Base-by-base conservation (phyloP, 352 stramenopile genomes). In the Phytopythium cucurbitacearum region DNA sequence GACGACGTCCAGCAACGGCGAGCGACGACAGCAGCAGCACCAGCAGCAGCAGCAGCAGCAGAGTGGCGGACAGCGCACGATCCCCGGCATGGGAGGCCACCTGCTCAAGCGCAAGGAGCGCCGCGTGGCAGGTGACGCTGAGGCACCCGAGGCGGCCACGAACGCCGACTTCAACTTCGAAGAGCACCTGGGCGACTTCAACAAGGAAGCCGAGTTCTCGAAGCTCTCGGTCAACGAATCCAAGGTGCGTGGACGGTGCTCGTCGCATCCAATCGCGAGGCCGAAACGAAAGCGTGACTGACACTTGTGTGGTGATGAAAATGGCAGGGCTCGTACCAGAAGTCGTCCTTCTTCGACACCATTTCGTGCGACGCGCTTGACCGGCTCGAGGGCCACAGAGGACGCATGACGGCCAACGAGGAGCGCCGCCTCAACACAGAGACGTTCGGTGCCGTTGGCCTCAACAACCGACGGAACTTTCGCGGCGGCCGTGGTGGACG, bases 331-430 rank as follows among this genome's bases (percentile, higher is more conserved):
- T 85, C 76, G 50, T 95, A 96, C 65, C 83, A 94, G 56, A 95
- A 96, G 49, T 89, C 78, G 35, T 93, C 80, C 28, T 96, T 96
- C 69, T 96, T 96, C 49, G 86, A 96, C 62, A 90, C 87, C 40
- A 94, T 96, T 49, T 95, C 85, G 43, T 96, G 86, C 52, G 86
- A 96, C 54, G 83, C 86, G 16, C 60, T 95, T 40, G 86, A 96
- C 51, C 80, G 82, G 12, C 60, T 92, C 16, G 82, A 92, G 57
- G 82, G 82, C 57, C 72, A 88, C 50, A 67, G 70, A 5, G 67
- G 76, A 13, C 75, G 86, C 21, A 77, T 95, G 53, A 86, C 64
- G 13, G 76, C 76, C 12, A 80, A 71, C 28, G 76, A 91, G 28
- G 86, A 96, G 65, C 82, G 86, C 46, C 89, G 89, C 48, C 72